phyloP scores from a whole-genome alignment of 1,284 basidiomycete genomes.

The Ganoderma meredithae region DNA sequence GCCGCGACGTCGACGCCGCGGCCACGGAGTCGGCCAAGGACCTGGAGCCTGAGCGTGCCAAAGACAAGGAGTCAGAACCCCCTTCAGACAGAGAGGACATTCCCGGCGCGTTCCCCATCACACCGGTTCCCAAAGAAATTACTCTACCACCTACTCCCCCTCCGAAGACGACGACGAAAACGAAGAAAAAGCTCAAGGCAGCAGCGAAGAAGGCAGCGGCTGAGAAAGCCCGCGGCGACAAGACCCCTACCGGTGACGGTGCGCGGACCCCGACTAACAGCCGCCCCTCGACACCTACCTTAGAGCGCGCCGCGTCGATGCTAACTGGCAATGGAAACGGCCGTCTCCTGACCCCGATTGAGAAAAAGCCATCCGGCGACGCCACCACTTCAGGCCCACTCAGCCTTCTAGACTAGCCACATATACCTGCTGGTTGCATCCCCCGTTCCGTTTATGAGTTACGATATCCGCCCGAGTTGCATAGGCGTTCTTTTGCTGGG shows the following conservation, averaged over 20 bases:
- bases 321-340: neutral
- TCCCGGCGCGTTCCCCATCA: conserved; percentile 22
- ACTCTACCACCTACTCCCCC: conserved; percentile 16
- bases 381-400: neutral
- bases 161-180: neutral
- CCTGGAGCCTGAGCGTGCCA: neutral
- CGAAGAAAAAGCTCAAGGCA: neutral
- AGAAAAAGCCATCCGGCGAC: conserved; percentile 2
- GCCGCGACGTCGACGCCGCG: neutral
- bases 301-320: neutral
- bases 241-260: neutral
- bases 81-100: conserved; percentile 18
- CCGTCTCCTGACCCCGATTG: neutral
- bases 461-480: conserved; percentile 1
- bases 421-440: neutral
- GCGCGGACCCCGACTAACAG: conserved; percentile 5
- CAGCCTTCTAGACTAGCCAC: neutral
- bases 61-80: neutral
- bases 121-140: conserved; percentile 6
- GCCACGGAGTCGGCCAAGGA: neutral
- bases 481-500: conserved; percentile 1
- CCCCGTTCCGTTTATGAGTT: neutral
- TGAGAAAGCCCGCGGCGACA: neutral
- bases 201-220: conserved; percentile 10
- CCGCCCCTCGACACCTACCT: neutral